Percentiles rank a stretch among this genome's conserved stretches.
Evolutionary conservation across 2,329 filamentous ascomycete genomes (phyloP).

Genomic region (Diaporthe citriasiana): DNA sequence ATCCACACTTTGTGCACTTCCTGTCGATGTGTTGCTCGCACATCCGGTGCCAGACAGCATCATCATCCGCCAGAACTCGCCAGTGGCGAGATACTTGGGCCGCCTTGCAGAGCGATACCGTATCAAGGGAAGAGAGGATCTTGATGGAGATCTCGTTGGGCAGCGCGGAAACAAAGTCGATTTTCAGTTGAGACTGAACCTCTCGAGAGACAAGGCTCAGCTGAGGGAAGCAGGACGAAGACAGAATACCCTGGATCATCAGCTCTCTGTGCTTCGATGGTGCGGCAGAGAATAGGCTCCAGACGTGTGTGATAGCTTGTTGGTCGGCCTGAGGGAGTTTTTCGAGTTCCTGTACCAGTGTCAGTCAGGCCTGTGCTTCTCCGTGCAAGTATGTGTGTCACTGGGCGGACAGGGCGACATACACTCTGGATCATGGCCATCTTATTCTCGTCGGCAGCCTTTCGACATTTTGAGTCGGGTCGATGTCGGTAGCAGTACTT

Average conservation of each 20-base stretch:
- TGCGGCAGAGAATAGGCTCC: slow-evolving; percentile 97
- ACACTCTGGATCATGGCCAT: slow-evolving; percentile 96
- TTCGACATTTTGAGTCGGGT: slow-evolving; percentile 92
- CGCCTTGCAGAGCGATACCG: slow-evolving; percentile 93
- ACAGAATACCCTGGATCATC: slow-evolving; percentile 96
- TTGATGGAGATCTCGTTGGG: slow-evolving; percentile 94
- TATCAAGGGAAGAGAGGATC: slow-evolving; percentile 93
- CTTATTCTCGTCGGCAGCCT: slow-evolving; percentile 92
- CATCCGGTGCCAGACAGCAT: slow-evolving; percentile 98
- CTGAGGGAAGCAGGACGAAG: slow-evolving; percentile 97
- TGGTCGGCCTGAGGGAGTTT: slow-evolving; percentile 87
- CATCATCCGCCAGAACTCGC: slow-evolving; percentile 93
- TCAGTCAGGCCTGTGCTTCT: slow-evolving; percentile 45
- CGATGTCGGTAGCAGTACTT: slow-evolving; percentile 97
- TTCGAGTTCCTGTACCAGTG: slow-evolving; percentile 77
- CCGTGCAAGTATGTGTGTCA: slow-evolving; percentile 22
- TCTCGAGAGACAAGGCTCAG: slow-evolving; percentile 92
- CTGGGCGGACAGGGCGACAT: slow-evolving; percentile 52
- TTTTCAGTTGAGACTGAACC: slow-evolving; percentile 94
- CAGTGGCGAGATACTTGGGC: slow-evolving; percentile 93
- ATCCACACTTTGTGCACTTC: slow-evolving; percentile 95
- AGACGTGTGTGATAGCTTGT: slow-evolving; percentile 96
- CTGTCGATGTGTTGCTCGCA: slow-evolving; percentile 96
- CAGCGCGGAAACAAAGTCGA: slow-evolving; percentile 92
- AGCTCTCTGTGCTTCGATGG: slow-evolving; percentile 94